Conservation (phyloP, 1,139 yeast species). For the Candida sanyaensis region DNA sequence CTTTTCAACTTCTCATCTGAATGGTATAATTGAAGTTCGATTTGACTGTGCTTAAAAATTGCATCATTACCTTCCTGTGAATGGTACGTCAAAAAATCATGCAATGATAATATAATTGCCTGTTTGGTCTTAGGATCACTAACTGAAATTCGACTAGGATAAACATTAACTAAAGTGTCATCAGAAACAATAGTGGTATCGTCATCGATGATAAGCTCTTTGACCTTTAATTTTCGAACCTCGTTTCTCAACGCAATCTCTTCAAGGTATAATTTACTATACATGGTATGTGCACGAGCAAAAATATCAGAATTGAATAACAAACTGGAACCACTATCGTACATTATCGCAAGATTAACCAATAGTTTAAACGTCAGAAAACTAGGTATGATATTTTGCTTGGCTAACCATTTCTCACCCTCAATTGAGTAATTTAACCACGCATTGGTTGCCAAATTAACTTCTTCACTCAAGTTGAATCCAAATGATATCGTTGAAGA, state of each 20-base stretch:
- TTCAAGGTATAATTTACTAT: constrained; percentile 27
- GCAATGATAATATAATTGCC: constrained; percentile 44
- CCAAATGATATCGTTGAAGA: constrained; percentile 55
- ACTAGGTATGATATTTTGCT: constrained; percentile 51
- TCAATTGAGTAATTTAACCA: constrained; percentile 56
- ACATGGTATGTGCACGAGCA: constrained; percentile 30
- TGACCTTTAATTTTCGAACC: constrained; percentile 33
- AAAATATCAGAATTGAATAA: constrained; percentile 32
- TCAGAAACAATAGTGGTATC: constrained; percentile 49
- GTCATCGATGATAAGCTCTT: constrained; percentile 29
- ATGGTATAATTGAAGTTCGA: constrained; percentile 48
- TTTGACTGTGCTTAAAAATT: constrained; percentile 14
- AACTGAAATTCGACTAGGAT: constrained; percentile 54
- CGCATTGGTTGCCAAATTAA: constrained; percentile 55
- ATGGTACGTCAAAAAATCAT: constrained; percentile 37
- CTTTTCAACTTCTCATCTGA: constrained; percentile 54
- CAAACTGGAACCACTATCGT: constrained; percentile 32
- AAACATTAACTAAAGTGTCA: constrained; percentile 47
- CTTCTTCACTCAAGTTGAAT: constrained; percentile 54
- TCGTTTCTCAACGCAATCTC: constrained; percentile 46
- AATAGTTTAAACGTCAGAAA: constrained; percentile 52
- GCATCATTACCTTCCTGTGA: constrained; percentile 10
- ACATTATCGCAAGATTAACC: constrained; percentile 45
- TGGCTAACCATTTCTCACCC: constrained; percentile 54
- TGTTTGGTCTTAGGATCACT: constrained; percentile 27